phyloP scores from a whole-genome alignment of 768 basidiomycete species.

The Kwoniella mangroviensis region DNA sequence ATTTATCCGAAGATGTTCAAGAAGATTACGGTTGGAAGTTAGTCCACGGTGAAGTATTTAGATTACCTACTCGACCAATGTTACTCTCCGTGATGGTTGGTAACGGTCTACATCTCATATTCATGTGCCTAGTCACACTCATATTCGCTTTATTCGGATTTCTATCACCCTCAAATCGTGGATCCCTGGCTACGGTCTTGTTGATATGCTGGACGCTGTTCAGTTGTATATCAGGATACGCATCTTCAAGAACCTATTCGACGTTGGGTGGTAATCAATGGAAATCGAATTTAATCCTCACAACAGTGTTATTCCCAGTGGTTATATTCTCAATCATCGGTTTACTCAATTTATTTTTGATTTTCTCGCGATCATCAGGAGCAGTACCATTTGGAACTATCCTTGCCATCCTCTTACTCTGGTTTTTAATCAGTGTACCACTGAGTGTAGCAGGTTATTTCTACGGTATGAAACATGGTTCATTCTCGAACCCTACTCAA shows the following conservation, averaged over 20 bases:
- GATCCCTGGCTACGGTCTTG: slow-evolving; percentile 90
- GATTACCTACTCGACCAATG: slow-evolving; percentile 76
- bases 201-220: slow-evolving; percentile 94
- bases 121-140: slow-evolving; percentile 87
- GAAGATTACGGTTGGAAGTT: slow-evolving; percentile 99
- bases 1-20: slow-evolving; percentile 90
- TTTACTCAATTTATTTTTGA: slow-evolving; percentile 86
- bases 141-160: slow-evolving; percentile 92
- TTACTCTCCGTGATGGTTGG: slow-evolving; percentile 83
- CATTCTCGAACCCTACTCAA: slow-evolving; percentile 78
- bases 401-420: slow-evolving; percentile 78
- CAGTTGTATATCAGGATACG: slow-evolving; percentile 87
- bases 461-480: slow-evolving; percentile 83
- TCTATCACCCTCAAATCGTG: slow-evolving; percentile 92
- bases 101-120: slow-evolving; percentile 80
- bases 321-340: slow-evolving; percentile 83
- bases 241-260: slow-evolving; percentile 78
- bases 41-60: slow-evolving; percentile 94
- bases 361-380: slow-evolving; percentile 83
- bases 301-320: slow-evolving; percentile 83
- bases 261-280: slow-evolving; percentile 78
- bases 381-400: slow-evolving; percentile 97
- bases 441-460: slow-evolving; percentile 84
- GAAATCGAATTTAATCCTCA: slow-evolving; percentile 81
- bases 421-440: slow-evolving; percentile 94